Evolutionary conservation across 2,329 filamentous ascomycete species (phyloP).

Genomic region (Capronia coronata): DNA sequence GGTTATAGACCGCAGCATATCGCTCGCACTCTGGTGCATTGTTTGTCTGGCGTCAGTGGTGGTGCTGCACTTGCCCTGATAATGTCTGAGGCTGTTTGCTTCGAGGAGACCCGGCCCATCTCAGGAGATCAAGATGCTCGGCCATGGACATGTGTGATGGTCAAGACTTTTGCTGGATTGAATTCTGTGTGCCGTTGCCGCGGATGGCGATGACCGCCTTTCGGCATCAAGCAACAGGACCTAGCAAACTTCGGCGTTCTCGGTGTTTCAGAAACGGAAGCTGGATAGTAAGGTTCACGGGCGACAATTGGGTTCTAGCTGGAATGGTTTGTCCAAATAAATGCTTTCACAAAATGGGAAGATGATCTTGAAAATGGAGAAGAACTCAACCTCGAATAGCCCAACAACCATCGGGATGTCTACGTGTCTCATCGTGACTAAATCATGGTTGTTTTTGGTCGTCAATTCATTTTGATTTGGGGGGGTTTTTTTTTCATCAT

Average conservation of each 20-base stretch:
- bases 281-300: neutral
- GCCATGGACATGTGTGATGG: no score
- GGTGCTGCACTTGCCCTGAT: neutral
- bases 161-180: no score
- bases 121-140: neutral
- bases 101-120: neutral
- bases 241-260: neutral
- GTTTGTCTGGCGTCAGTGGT: slow-evolving; percentile 26
- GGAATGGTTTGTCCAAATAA: neutral
- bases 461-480: no score
- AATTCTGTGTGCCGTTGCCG: no score
- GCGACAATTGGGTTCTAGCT: neutral
- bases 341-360: neutral
- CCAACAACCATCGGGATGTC: neutral
- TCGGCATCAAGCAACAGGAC: neutral
- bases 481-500: no score
- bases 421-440: no score
- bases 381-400: slow-evolving; percentile 26
- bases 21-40: neutral
- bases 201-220: no score
- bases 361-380: no score
- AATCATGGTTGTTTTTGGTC: no score
- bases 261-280: neutral
- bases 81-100: neutral
- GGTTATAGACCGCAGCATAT: neutral